Conservation (phyloP, 371 early-diverging fungal species). For the Syncephalastrum sp. region DNA sequence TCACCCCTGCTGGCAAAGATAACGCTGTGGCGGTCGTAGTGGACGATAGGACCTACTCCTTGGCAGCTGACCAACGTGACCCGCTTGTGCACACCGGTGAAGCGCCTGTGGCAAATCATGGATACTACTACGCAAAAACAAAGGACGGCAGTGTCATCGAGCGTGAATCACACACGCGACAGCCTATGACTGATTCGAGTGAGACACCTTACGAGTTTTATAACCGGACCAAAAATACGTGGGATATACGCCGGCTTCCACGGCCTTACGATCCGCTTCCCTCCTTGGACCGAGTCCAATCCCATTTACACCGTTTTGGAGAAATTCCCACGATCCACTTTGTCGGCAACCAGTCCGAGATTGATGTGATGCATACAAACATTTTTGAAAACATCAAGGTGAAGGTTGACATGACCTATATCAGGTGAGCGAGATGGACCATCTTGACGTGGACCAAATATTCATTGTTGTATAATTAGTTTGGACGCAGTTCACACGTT, state of each 20-base stretch:
- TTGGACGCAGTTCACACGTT: constrained; percentile 16
- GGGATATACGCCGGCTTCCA: constrained; percentile 8
- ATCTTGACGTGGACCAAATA: too few species aligned
- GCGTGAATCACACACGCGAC: constrained; percentile 12
- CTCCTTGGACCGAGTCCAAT: constrained; percentile 13
- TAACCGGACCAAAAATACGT: constrained; percentile 13
- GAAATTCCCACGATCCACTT: constrained; percentile 21
- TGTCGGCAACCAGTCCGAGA: constrained; percentile 5
- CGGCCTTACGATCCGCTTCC: constrained; percentile 12
- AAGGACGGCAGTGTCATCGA: neutral
- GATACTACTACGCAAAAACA: constrained; percentile 7
- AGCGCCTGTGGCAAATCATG: constrained; percentile 17
- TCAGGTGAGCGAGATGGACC: constrained; percentile 6
- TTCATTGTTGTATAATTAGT: constrained; percentile 4
- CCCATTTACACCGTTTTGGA: constrained; percentile 15
- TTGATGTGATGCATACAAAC: constrained; percentile 11
- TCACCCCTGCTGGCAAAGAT: neutral
- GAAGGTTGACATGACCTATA: constrained; percentile 12
- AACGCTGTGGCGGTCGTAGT: constrained; percentile 12
- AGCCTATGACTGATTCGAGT: neutral
- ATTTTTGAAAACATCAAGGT: constrained; percentile 5
- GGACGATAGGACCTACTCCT: constrained; percentile 9
- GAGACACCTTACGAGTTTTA: constrained; percentile 22
- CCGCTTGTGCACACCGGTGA: constrained; percentile 9
- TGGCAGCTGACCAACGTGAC: neutral